Base-by-base conservation (phyloP, 2,329 filamentous ascomycete genomes). In the Penicillium sp. region DNA sequence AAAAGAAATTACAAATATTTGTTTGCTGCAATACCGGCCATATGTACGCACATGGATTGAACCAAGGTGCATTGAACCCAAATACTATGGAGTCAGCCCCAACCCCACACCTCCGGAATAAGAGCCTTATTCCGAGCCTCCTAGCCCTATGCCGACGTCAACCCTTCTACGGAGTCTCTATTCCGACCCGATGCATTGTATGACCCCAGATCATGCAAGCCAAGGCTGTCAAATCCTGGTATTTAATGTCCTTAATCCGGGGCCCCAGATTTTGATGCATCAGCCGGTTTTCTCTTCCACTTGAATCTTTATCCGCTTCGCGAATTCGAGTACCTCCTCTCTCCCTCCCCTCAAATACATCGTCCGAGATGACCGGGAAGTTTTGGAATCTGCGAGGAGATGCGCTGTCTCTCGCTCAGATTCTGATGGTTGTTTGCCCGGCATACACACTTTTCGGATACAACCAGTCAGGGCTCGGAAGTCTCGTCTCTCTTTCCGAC, bases 161-260 rank as follows among this genome's bases (percentile, higher is more conserved):
- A 36, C 13, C 14, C 34, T 36, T 36, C 14, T n/a, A n/a, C n/a
- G 4, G 34, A n/a, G 13, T 21, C 38, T 53, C 50, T 48, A 53
- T 53, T 27, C 50, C 50, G 50, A 53, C n/a, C 22, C 22, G 29
- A 34, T 38, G 22, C 38, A 53, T 43, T 53, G 50, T 36, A 53
- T 53, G 50, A 53, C 44, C 50, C 50, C 43, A 18, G 43, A 43
- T 47, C 11, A 11, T 36, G 34, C 34, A 36, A 45, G 27, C 14
- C 40, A 51, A 27, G 49, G n/a, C 9, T 13, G 34, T 38, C 16
- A 36, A 8, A n/a, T n/a, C 34, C 39, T 27, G 21, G 13, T 49
- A 51, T 51, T 51, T 45, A 51, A 51, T 22, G 21, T 38, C 31
- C 2, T 16, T 9, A 27, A 39, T 38, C 40, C 21, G 49, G 49